Evolutionary conservation across 2,329 filamentous ascomycete species (phyloP).

Genomic region (Venturia oleaginea): DNA sequence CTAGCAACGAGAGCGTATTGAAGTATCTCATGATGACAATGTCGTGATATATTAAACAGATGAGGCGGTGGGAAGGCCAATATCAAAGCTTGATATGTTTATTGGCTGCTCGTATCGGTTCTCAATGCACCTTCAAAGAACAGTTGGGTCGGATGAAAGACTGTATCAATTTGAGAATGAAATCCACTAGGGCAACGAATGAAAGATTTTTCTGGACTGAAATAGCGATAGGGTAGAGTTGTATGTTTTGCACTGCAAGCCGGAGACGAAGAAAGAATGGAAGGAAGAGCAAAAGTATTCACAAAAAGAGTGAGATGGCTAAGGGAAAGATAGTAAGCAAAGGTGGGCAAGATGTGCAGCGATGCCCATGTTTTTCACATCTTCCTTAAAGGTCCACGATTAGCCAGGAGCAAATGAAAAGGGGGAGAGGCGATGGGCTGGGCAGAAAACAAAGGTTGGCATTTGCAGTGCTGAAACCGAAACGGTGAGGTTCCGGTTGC

Average conservation of each 20-base stretch:
- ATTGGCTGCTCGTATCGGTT: background rate
- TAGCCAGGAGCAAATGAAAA: conserved; percentile 4
- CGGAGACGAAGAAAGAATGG: conserved; percentile 2
- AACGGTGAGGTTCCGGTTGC: background rate
- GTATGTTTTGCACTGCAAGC: conserved; percentile 1
- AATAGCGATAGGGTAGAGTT: background rate
- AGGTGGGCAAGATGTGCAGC: background rate
- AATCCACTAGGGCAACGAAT: background rate
- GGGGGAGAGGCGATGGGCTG: background rate
- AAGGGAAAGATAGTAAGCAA: background rate
- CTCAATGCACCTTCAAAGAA: background rate
- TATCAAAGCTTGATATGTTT: background rate
- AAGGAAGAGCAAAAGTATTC: background rate
- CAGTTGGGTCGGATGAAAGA: background rate
- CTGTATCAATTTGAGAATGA: background rate
- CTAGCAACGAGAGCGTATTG: conserved; percentile 6
- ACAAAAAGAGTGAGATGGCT: background rate
- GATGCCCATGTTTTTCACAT: background rate
- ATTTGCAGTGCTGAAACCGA: conserved; percentile 1
- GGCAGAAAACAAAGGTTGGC: background rate
- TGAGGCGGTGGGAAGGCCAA: background rate
- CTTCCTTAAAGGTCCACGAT: background rate
- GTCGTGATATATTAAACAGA: background rate
- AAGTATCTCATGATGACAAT: conserved; percentile 4
- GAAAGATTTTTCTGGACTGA: background rate